Conservation (phyloP, 352 stramenopile genomes). For the Phytophthora melonis region DNA sequence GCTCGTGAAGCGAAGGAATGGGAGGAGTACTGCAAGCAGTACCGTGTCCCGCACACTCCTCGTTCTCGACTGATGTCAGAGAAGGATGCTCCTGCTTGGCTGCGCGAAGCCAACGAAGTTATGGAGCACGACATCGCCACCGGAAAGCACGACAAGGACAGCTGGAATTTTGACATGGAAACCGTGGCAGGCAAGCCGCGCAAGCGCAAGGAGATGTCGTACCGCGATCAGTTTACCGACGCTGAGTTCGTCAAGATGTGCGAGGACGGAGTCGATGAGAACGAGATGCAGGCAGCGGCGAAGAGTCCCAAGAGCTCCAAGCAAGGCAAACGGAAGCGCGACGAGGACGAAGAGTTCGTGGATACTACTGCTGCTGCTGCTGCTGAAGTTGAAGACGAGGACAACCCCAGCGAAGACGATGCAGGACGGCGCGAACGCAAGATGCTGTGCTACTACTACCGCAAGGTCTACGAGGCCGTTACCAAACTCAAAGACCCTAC, state of each 20-base stretch:
- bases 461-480: constrained; percentile 87
- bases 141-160: constrained; percentile 65
- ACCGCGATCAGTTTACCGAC: constrained; percentile 87
- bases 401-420: constrained; percentile 56
- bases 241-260: constrained; percentile 91
- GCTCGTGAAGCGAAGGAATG: constrained; percentile 73
- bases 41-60: constrained; percentile 48
- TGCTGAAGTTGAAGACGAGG: constrained; percentile 38
- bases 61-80: constrained; percentile 75
- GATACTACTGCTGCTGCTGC: constrained; percentile 9
- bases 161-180: constrained; percentile 72
- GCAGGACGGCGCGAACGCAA: constrained; percentile 64
- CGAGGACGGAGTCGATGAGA: constrained; percentile 79
- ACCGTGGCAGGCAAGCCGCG: constrained; percentile 55
- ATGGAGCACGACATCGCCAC: constrained; percentile 66
- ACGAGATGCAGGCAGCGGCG: constrained; percentile 31
- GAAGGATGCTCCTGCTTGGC: constrained; percentile 75
- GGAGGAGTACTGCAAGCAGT: constrained; percentile 72
- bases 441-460: constrained; percentile 83
- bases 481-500: constrained; percentile 79
- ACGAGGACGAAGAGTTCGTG: constrained; percentile 37
- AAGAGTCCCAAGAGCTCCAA: constrained; percentile 37
- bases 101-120: constrained; percentile 73
- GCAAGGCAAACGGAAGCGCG: constrained; percentile 44
- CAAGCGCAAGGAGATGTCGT: constrained; percentile 89